phyloP scores from a whole-genome alignment of 2,329 filamentous ascomycete species.

The Emergomyces pasteurianus region DNA sequence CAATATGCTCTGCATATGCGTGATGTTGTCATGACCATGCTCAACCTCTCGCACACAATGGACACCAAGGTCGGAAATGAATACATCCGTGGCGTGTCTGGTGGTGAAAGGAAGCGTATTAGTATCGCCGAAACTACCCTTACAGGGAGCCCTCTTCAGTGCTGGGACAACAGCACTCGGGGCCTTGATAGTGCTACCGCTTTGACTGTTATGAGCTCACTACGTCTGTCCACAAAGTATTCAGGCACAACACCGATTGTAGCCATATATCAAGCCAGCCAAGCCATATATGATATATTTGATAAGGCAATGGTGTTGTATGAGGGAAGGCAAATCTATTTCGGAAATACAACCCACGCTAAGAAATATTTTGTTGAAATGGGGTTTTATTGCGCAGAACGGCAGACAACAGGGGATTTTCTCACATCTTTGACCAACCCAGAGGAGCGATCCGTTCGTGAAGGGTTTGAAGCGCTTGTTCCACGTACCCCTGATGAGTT shows the following conservation, averaged over 20 bases:
- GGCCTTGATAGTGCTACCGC: conserved; percentile 58
- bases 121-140: conserved; percentile 76
- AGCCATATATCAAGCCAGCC: conserved; percentile 73
- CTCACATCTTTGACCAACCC: conserved; percentile 71
- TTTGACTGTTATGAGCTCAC: conserved; percentile 54
- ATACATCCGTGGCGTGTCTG: conserved; percentile 68
- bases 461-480: conserved; percentile 40
- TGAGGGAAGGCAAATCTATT: conserved; percentile 62
- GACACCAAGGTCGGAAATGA: conserved; percentile 76
- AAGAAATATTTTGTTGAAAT: conserved; percentile 63
- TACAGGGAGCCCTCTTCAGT: conserved; percentile 57
- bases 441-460: conserved; percentile 64
- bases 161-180: conserved; percentile 65
- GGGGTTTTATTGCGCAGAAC: conserved; percentile 60
- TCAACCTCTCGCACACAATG: conserved; percentile 51
- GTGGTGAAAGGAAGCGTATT: conserved; percentile 67
- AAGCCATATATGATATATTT: conserved; percentile 63
- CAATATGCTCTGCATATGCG: conserved; percentile 33
- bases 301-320: conserved; percentile 80
- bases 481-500: conserved; percentile 63
- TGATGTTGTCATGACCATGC: conserved; percentile 35
- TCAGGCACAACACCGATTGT: conserved; percentile 77
- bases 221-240: conserved; percentile 70
- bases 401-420: conserved; percentile 66
- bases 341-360: conserved; percentile 56